phyloP scores from a whole-genome alignment of 371 early-diverging fungal genomes.

The Zopfochytrium polystomum region DNA sequence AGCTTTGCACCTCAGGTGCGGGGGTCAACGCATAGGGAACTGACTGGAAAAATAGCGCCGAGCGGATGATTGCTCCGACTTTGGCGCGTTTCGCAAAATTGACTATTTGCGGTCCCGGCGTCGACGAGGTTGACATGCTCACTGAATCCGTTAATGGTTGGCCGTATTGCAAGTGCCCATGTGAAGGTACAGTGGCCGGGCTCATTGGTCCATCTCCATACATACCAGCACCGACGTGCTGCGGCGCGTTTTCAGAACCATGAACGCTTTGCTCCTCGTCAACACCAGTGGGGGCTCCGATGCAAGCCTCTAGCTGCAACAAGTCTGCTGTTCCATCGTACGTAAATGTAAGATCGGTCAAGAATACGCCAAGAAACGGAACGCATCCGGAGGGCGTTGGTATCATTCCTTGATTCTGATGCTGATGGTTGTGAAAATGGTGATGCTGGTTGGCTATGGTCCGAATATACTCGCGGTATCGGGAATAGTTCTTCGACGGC shows the following conservation, averaged over 20 bases:
- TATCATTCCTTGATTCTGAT: no score
- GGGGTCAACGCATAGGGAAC: conserved; percentile 70
- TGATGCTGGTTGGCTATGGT: conserved; percentile 74
- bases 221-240: no score
- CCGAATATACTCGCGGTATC: conserved; percentile 82
- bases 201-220: no score
- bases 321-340: conserved; percentile 87
- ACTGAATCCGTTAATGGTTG: no score
- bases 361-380: conserved; percentile 79
- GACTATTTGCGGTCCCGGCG: conserved; percentile 69
- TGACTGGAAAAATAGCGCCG: conserved; percentile 87
- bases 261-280: no score
- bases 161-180: no score
- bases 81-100: conserved; percentile 89
- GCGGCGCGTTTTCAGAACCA: no score
- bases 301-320: conserved; percentile 35
- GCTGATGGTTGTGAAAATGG: no score
- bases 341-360: conserved; percentile 90
- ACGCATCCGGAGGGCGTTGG: no score
- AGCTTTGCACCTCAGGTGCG: conserved; percentile 78
- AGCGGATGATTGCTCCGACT: conserved; percentile 84
- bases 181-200: no score
- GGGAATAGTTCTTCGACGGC: conserved; percentile 75
- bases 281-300: background rate
- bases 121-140: no score